These are phyloP conservation scores for Obelidium mucronatum DNA, from an alignment of 192 early-diverging fungal genomes.

Conservation along the genomic window DNA sequence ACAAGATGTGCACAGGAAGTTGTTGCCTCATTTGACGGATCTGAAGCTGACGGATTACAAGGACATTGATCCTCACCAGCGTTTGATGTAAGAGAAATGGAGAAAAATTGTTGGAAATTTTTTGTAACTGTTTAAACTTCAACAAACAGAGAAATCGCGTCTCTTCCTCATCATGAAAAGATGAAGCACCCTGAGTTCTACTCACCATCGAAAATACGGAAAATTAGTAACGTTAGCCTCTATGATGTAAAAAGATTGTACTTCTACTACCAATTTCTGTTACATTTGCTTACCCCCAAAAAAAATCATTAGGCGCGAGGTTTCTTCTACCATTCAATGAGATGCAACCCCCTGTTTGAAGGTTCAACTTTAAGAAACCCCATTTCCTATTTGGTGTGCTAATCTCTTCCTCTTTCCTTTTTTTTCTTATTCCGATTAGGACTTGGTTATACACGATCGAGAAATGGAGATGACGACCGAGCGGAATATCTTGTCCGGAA, in stretches of 20 bases:
- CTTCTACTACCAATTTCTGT: not conserved
- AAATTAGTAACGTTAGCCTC: not conserved
- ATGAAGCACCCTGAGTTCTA: constrained; percentile 14
- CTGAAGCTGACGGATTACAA: constrained; percentile 4
- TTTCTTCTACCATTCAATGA: constrained; percentile 25
- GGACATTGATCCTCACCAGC: not conserved
- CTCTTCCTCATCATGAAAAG: not conserved
- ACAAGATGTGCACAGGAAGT: constrained; percentile 1
- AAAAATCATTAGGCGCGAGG: constrained; percentile 20
- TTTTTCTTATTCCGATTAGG: constrained; percentile 2
- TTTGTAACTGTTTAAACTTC: not conserved
- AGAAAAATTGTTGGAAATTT: not conserved
- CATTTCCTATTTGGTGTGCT: too few species aligned
- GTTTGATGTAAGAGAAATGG: not conserved
- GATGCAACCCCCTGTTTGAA: constrained; percentile 25
- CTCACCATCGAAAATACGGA: not conserved
- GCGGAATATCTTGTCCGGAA: constrained; percentile 16
- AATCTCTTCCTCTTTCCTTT: too few species aligned
- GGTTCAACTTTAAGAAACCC: too few species aligned
- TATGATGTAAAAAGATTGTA: not conserved
- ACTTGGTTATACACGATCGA: constrained; percentile 3
- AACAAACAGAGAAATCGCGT: not conserved
- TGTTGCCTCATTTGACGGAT: not conserved
- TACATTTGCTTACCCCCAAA: not conserved
- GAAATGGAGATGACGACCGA: constrained; percentile 22